Base-by-base conservation (phyloP, 1,284 basidiomycete species). In the Puccinia horiana region DNA sequence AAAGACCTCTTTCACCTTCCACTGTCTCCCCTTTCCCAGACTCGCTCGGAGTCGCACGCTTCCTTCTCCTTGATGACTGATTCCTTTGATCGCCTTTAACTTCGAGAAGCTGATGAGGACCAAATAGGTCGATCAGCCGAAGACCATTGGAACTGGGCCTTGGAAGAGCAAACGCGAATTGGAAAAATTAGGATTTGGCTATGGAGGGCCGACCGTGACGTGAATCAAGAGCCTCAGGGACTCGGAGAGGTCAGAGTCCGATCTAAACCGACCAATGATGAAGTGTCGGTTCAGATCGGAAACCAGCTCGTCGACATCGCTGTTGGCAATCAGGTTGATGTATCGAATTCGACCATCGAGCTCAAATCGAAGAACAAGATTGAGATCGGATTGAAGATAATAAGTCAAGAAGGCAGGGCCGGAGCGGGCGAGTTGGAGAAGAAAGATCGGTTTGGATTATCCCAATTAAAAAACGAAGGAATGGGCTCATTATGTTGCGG, bases 151-250 rank as follows among this genome's bases (percentile, higher is more conserved):
- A 26, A 65, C n/a, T 76, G 75, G 75, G 75, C 75, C 12, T 11
- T 65, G 40, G 75, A 76, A 76, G 75, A 63, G 26, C 75, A 76
- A 44, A 42, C 58, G 11, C 26, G 75, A 35, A 63, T 76, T 40
- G 75, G 56, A 76, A 61, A 40, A 42, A 20, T 76, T 9, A 12
- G 40, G 18, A 76, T 76, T 23, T 76, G 75, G 75, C 75, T 76
- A 47, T 76, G 75, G 75, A 26, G 42, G 4, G 35, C 2, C 11
- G 37, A 4, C 6, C 54, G 26, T n/a, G 16, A 40, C 18, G 44
- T 9, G 44, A 5, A 16, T 44, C 20, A 47, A 26, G 40, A 63
- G 9, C 26, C 18, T 9, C 1, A 20, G 35, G 52, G 16, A 29
- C 52, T 74, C 26, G 35, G 23, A 32, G 35, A 58, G 32, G 16